These are phyloP conservation scores for Liriodendron chinense DNA, from an alignment of 164 flowering plant genomes.

Conservation along the genomic window DNA sequence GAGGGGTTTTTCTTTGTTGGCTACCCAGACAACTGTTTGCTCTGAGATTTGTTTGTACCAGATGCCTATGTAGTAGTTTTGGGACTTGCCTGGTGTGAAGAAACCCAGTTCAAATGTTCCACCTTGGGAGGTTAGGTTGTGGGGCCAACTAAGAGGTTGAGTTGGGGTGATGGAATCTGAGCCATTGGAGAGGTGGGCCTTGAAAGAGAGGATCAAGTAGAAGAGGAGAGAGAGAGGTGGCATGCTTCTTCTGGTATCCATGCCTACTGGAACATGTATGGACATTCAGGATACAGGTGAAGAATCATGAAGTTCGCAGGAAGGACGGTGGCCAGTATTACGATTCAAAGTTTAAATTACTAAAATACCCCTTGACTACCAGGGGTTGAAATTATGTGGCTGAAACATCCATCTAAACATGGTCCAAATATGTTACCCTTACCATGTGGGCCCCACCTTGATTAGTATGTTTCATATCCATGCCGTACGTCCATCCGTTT, in stretches of 20 bases:
- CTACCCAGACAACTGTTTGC: slow-evolving; percentile 26
- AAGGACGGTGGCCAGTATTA: too few species aligned
- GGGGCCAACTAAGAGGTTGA: slow-evolving; percentile 16
- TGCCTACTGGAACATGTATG: background rate
- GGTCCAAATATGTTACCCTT: too few species aligned
- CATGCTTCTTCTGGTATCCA: background rate
- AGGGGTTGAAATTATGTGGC: too few species aligned
- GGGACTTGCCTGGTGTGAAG: slow-evolving; percentile 26
- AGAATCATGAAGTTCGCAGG: background rate
- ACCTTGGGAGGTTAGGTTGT: slow-evolving; percentile 16
- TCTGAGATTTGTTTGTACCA: slow-evolving; percentile 17
- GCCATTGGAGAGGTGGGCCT: background rate
- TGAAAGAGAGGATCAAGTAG: background rate
- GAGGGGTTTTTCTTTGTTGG: slow-evolving; percentile 21
- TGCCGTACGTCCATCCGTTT: too few species aligned
- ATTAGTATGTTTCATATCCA: too few species aligned
- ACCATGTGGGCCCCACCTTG: too few species aligned
- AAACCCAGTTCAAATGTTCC: slow-evolving; percentile 27
- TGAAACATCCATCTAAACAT: too few species aligned
- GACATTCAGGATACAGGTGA: background rate
- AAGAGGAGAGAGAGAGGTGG: background rate
- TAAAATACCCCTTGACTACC: too few species aligned
- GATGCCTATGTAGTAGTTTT: slow-evolving; percentile 25
- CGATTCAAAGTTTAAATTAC: too few species aligned
- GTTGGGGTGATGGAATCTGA: background rate